Base-by-base conservation (phyloP, 169 alveolate genomes). In the Ichthyophthirius multifiliis region DNA sequence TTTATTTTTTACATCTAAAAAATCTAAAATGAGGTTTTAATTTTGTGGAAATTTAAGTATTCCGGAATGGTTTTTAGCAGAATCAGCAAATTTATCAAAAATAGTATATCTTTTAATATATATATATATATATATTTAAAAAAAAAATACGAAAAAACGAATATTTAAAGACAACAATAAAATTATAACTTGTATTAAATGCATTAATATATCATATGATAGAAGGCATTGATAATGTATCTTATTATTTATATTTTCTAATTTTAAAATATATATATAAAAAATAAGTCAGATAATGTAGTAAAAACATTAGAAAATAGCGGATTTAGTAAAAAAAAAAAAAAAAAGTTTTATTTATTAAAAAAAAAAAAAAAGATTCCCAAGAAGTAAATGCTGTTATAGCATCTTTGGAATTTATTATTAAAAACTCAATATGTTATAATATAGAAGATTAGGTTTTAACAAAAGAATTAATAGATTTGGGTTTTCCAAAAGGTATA, bases 61-160 rank as follows among this genome's bases (percentile, higher is more conserved):
- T 39, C 86, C 86, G 20, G 86, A 80, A 80, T 80, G 86, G 86
- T 80, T 80, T 41, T 71, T 80, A 43, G 86, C 86, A 31, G 86
- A 80, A 71, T 67, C 82, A 34, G 75, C 86, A 0, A 48, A 43
- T n/a, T 67, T 80, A 34, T 35, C 82, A 10, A 80, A 80, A 67
- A 65, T 80, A 23, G 86, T 80, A 80, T 4, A 5, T 27, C 9
- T 34, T 5, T 6, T 2, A 45, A 4, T 16, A 31, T 32, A 44
- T 23, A 15, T 23, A 9, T 34, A 20, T 13, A 2, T 20, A 63
- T 1, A 20, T 20, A 27, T 31, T n/a, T 35, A 34, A 7, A 10
- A 5, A 6, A 65, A 34, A 5, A 10, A 2, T 34, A 10, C 18
- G 4, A n/a, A n/a, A 6, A n/a, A 45, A 6, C 16, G 18, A 45